phyloP scores from a whole-genome alignment of 2,329 filamentous ascomycete species.

The Alternaria triticimaculans region DNA sequence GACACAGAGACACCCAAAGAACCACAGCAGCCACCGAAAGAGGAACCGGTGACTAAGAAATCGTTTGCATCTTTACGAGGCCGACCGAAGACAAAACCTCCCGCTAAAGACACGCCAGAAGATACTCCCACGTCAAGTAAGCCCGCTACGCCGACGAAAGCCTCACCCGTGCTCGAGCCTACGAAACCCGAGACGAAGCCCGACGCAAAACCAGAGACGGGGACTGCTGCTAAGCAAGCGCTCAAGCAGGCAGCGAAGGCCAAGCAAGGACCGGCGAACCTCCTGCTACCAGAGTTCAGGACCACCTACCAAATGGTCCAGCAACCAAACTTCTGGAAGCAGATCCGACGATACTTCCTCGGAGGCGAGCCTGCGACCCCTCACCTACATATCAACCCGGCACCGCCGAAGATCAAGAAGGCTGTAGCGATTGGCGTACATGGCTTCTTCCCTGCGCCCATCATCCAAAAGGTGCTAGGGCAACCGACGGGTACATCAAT shows the following conservation, averaged over 20 bases:
- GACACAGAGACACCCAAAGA: constrained; percentile 25
- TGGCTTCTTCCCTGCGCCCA: constrained; percentile 86
- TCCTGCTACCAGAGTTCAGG: constrained; percentile 72
- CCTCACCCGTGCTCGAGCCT: constrained; percentile 35
- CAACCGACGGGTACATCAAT: constrained; percentile 96
- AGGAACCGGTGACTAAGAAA: constrained; percentile 32
- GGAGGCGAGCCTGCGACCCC: constrained; percentile 63
- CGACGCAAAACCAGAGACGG: constrained; percentile 36
- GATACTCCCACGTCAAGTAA: constrained; percentile 48
- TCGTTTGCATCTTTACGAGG: constrained; percentile 44
- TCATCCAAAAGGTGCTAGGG: constrained; percentile 88
- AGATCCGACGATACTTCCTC: constrained; percentile 49
- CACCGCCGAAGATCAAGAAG: constrained; percentile 76
- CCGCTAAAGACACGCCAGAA: constrained; percentile 22
- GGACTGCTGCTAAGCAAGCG: constrained; percentile 34
- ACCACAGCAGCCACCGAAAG: constrained; percentile 19
- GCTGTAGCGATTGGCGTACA: constrained; percentile 94
- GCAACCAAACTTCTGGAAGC: constrained; percentile 54
- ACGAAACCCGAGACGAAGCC: constrained; percentile 35
- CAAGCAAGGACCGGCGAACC: constrained; percentile 60
- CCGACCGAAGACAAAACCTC: constrained; percentile 33
- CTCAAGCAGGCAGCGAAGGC: constrained; percentile 30
- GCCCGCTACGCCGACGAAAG: constrained; percentile 36
- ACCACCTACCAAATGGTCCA: constrained; percentile 66
- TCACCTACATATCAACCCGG: constrained; percentile 73